Conservation (phyloP, 176 grass and related monocot species). For the Cenchrus americanus region DNA sequence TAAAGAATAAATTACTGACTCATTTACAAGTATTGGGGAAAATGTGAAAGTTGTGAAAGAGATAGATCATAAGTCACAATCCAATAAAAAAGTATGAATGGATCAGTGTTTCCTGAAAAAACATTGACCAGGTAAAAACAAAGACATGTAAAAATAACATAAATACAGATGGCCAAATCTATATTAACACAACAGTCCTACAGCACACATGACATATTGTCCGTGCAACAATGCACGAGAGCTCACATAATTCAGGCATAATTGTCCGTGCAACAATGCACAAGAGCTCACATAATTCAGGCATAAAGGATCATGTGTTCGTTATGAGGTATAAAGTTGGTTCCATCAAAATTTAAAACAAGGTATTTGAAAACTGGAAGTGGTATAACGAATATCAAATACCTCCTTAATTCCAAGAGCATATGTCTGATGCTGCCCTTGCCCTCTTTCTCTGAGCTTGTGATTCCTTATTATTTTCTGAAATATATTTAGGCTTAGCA, state of each 20-base stretch:
- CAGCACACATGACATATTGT: not conserved
- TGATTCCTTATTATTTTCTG: conserved; percentile 87
- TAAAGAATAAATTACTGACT: conserved; percentile 43
- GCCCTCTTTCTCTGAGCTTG: conserved; percentile 81
- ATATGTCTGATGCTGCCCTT: conserved; percentile 97
- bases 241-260: not conserved
- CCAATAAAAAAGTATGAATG: not conserved
- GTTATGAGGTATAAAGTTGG: not conserved
- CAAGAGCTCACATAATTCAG: too few relatives aligned
- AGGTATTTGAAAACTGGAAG: conserved; percentile 1
- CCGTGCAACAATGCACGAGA: too few relatives aligned
- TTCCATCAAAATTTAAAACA: conserved; percentile 26
- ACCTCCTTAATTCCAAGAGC: conserved; percentile 99
- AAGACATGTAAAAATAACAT: not conserved
- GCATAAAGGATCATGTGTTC: not conserved
- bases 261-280: too few relatives aligned
- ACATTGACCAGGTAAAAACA: not conserved
- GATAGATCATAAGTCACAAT: not conserved
- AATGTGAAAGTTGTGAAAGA: not conserved
- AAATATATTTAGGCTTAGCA: conserved; percentile 10
- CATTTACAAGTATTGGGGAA: not conserved
- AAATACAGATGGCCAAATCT: not conserved
- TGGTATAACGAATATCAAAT: conserved; percentile 6
- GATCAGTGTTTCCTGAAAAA: not conserved
- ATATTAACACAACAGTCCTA: not conserved